Percentiles rank a stretch among this genome's conserved stretches.
phyloP scores from a whole-genome alignment of 2,329 filamentous ascomycete species.

The Didymella sp. region DNA sequence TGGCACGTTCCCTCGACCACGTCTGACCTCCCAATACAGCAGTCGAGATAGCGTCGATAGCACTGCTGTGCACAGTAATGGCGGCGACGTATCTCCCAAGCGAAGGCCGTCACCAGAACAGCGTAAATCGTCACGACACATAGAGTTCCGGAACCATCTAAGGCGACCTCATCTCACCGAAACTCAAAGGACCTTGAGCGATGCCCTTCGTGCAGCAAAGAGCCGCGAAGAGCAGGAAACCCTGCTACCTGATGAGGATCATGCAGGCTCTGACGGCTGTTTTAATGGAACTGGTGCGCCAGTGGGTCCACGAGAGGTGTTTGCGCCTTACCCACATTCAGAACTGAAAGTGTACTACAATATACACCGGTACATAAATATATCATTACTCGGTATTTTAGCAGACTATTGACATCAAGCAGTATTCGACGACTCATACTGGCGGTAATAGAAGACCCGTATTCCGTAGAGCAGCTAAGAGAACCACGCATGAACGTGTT shows the following conservation, averaged over 20 bases:
- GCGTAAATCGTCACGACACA: constrained; percentile 36
- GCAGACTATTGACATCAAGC: constrained; percentile 4
- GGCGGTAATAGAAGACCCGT: constrained; percentile 65
- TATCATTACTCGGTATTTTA: too few relatives aligned
- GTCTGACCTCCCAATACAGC: constrained; percentile 25
- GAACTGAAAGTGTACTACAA: constrained; percentile 77
- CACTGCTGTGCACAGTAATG: constrained; percentile 27
- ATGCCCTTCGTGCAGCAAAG: constrained; percentile 50
- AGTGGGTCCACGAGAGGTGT: constrained; percentile 48
- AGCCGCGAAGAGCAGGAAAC: constrained; percentile 58
- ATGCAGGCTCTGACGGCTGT: constrained; percentile 56
- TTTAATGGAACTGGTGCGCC: constrained; percentile 48
- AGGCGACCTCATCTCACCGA: constrained; percentile 43
- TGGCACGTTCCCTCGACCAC: constrained; percentile 33
- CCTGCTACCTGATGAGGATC: constrained; percentile 53
- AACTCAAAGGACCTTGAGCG: constrained; percentile 46
- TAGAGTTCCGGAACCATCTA: constrained; percentile 44
- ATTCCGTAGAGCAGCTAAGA: constrained; percentile 76
- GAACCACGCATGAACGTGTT: constrained; percentile 82
- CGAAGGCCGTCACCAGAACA: constrained; percentile 22
- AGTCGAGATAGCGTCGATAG: constrained; percentile 30
- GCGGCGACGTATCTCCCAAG: constrained; percentile 33
- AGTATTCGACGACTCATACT: constrained; percentile 55
- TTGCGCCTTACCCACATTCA: constrained; percentile 63
- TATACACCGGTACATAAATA: constrained; percentile 65